Evolutionary conservation across 306 rosid genomes (phyloP).

Genomic region (Lathyrus oleraceus): DNA sequence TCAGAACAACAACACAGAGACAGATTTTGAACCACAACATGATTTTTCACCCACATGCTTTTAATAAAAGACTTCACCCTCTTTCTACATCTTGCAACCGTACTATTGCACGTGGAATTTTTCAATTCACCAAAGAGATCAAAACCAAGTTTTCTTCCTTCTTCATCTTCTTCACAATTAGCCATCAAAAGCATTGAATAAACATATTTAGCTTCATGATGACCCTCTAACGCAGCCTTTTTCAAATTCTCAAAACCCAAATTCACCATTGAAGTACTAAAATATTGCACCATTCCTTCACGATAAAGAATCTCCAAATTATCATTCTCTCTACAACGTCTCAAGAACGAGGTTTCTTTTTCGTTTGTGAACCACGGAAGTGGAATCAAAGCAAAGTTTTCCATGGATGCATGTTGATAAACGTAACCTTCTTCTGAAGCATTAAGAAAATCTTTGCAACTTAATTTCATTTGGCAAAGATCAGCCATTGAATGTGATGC

Average conservation of each 20-base stretch:
- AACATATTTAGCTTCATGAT: slow-evolving; percentile 43
- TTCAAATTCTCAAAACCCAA: slow-evolving; percentile 38
- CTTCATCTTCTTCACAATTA: not conserved
- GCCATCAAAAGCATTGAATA: slow-evolving; percentile 41
- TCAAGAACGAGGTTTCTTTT: slow-evolving; percentile 15
- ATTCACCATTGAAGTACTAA: not conserved
- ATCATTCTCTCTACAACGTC: slow-evolving; percentile 35
- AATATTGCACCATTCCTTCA: slow-evolving; percentile 46
- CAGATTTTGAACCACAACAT: not conserved
- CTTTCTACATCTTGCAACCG: slow-evolving; percentile 28
- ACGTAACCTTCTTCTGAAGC: slow-evolving; percentile 34
- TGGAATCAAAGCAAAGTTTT: slow-evolving; percentile 23
- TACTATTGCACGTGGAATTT: not conserved
- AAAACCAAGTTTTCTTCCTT: slow-evolving; percentile 26
- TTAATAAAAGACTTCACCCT: slow-evolving; percentile 30
- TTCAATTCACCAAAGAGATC: slow-evolving; percentile 29
- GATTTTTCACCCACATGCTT: slow-evolving; percentile 41
- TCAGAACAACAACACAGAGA: slow-evolving; percentile 24
- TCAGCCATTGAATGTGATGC: slow-evolving; percentile 40
- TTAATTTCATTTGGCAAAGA: slow-evolving; percentile 26
- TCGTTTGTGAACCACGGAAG: slow-evolving; percentile 33
- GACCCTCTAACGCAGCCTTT: slow-evolving; percentile 37
- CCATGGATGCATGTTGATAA: slow-evolving; percentile 38
- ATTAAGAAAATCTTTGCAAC: slow-evolving; percentile 36
- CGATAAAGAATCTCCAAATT: slow-evolving; percentile 43